Evolutionary conservation across 2,329 filamentous ascomycete genomes (phyloP).

Genomic region (Fusarium falciforme): DNA sequence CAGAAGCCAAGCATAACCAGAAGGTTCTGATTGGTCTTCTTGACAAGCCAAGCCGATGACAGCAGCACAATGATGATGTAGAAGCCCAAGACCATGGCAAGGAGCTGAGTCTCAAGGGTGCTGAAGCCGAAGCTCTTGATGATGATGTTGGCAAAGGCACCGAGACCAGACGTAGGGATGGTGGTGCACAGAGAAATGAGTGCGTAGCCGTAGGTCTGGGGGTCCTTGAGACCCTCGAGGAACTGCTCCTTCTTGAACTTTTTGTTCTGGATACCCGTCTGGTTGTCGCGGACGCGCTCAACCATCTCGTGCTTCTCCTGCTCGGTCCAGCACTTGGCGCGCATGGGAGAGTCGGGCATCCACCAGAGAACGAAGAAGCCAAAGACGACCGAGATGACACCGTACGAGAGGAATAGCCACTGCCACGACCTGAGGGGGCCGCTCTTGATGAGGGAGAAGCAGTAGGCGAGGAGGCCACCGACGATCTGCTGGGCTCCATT

Average conservation of each 20-base stretch:
- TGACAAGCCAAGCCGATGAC: constrained; percentile 73
- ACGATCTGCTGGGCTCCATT: constrained; percentile 79
- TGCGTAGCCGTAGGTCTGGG: constrained; percentile 73
- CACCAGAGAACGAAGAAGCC: constrained; percentile 71
- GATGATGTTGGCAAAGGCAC: constrained; percentile 80
- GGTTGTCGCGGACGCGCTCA: constrained; percentile 68
- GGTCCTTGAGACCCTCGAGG: constrained; percentile 67
- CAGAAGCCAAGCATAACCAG: constrained; percentile 74
- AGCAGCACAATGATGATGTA: constrained; percentile 80
- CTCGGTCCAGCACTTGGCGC: constrained; percentile 75
- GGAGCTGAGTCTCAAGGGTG: constrained; percentile 74
- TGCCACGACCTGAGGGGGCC: constrained; percentile 73
- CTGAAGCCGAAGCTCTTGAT: constrained; percentile 75
- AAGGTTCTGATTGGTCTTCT: constrained; percentile 75
- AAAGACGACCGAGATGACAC: constrained; percentile 70
- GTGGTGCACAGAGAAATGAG: constrained; percentile 78
- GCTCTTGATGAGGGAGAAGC: constrained; percentile 64
- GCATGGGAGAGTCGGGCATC: constrained; percentile 77
- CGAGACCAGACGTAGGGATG: constrained; percentile 77
- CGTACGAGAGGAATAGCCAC: constrained; percentile 74
- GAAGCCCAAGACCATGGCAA: constrained; percentile 79
- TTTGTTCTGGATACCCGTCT: constrained; percentile 69
- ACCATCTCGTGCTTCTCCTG: constrained; percentile 73
- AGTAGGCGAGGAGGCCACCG: constrained; percentile 76
- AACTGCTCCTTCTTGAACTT: constrained; percentile 59